Evolutionary conservation across 352 stramenopile genomes (phyloP).

Genomic region (Albugo candida): DNA sequence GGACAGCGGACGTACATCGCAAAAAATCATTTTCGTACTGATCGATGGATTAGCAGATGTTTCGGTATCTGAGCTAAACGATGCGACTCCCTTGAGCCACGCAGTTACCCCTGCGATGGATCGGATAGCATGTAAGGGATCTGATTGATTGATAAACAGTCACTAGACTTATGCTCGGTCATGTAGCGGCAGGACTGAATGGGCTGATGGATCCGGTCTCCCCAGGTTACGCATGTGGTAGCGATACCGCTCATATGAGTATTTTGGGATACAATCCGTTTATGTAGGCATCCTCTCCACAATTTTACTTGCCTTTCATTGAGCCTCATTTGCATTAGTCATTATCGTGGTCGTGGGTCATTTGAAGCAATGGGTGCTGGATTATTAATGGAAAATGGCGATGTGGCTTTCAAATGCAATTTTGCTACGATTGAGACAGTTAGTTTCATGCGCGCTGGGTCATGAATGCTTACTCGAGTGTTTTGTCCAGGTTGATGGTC

Average conservation of each 20-base stretch:
- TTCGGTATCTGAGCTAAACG: constrained; percentile 28
- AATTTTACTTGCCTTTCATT: not conserved
- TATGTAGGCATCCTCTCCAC: constrained; percentile 18
- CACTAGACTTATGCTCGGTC: not conserved
- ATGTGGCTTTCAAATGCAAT: constrained; percentile 82
- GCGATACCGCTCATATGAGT: constrained; percentile 79
- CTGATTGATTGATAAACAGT: not conserved
- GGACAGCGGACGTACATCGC: not conserved
- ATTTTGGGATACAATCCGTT: constrained; percentile 77
- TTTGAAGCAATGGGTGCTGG: constrained; percentile 79
- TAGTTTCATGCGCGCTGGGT: not conserved
- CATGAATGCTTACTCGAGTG: not conserved
- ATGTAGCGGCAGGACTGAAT: constrained; percentile 42
- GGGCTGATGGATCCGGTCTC: constrained; percentile 72
- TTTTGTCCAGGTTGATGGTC: constrained; percentile 24
- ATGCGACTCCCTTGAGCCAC: constrained; percentile 39
- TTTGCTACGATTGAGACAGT: constrained; percentile 53
- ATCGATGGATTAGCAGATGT: constrained; percentile 73
- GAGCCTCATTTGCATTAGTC: constrained; percentile 12
- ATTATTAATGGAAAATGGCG: constrained; percentile 59
- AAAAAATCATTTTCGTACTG: constrained; percentile 65
- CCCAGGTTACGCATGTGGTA: constrained; percentile 66
- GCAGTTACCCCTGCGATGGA: constrained; percentile 69
- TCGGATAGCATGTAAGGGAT: constrained; percentile 44
- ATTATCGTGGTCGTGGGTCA: constrained; percentile 70